Evolutionary conservation across 139 green algal species (phyloP).

Genomic region (Astrephomene gubernaculifera): DNA sequence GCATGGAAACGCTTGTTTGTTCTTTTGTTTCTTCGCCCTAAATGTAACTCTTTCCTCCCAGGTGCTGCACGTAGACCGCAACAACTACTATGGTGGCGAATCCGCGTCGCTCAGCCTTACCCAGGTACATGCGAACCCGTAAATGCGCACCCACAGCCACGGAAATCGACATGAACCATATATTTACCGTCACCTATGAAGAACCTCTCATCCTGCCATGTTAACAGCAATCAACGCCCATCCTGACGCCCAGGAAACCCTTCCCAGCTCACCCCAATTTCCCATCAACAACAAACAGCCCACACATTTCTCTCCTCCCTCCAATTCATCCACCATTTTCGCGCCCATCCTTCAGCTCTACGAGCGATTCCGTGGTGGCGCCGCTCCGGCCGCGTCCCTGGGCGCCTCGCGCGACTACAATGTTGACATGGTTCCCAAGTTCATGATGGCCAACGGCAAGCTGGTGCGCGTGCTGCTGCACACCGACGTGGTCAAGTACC

Average conservation of each 20-base stretch:
- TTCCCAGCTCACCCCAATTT: too few relatives aligned
- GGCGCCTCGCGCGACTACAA: conserved; percentile 96
- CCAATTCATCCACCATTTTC: too few relatives aligned
- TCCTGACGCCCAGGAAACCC: too few relatives aligned
- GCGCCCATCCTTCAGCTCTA: conserved; percentile 87
- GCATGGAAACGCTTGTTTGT: not conserved
- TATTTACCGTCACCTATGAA: too few relatives aligned
- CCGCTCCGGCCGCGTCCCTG: conserved; percentile 73
- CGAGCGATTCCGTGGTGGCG: conserved; percentile 88
- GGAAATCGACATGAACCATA: too few relatives aligned
- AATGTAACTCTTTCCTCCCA: conserved; percentile 57
- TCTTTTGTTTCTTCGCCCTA: not conserved
- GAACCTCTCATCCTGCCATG: too few relatives aligned
- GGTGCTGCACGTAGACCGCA: conserved; percentile 98
- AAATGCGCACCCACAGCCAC: too few relatives aligned
- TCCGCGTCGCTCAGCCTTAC: conserved; percentile 95
- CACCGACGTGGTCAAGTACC: conserved; percentile 98
- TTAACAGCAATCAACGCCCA: too few relatives aligned
- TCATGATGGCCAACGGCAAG: conserved; percentile 95
- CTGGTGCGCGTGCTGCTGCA: conserved; percentile 94
- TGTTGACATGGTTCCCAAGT: conserved; percentile 98
- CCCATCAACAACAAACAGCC: too few relatives aligned
- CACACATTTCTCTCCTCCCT: too few relatives aligned
- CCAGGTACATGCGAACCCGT: too few relatives aligned
- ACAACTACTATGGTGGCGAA: conserved; percentile 98